phyloP scores from a whole-genome alignment of 495 filamentous ascomycete species.

The Choiromyces venosus region DNA sequence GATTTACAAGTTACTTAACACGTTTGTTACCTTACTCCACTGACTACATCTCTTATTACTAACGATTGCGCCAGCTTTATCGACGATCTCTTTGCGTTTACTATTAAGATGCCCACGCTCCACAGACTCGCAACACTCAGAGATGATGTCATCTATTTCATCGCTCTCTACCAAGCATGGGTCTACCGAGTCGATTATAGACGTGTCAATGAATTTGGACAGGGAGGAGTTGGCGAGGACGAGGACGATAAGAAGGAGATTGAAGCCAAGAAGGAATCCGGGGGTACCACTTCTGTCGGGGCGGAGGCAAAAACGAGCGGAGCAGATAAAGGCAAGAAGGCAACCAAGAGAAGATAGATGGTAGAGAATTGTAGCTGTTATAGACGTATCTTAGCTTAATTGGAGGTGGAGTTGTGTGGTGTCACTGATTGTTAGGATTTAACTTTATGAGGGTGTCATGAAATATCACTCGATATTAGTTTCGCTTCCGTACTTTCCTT shows the following conservation, averaged over 20 bases:
- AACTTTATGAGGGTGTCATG: background rate
- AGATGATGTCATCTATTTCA: constrained; percentile 96
- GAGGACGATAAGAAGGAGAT: constrained; percentile 45
- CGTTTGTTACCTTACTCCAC: constrained; percentile 43
- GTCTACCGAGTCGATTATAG: constrained; percentile 89
- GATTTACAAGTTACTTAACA: constrained; percentile 94
- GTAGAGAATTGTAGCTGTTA: background rate
- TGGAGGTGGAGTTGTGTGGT: background rate
- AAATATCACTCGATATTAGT: background rate
- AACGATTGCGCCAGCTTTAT: constrained; percentile 57
- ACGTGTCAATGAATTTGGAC: constrained; percentile 94
- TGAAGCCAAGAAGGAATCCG: constrained; percentile 44
- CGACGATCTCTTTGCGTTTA: constrained; percentile 90
- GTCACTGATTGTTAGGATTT: background rate
- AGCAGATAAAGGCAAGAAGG: constrained; percentile 23
- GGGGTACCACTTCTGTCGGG: constrained; percentile 43
- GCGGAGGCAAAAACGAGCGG: constrained; percentile 23
- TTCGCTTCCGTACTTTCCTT: background rate
- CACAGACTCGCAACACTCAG: constrained; percentile 91
- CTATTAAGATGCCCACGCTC: constrained; percentile 96
- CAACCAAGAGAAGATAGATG: constrained; percentile 23
- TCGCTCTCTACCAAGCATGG: constrained; percentile 94
- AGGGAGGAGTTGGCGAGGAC: constrained; percentile 79
- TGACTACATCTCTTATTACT: constrained; percentile 28
- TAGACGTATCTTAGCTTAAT: background rate